Conservation (phyloP, 495 filamentous ascomycete species). For the Niebla homalea region DNA sequence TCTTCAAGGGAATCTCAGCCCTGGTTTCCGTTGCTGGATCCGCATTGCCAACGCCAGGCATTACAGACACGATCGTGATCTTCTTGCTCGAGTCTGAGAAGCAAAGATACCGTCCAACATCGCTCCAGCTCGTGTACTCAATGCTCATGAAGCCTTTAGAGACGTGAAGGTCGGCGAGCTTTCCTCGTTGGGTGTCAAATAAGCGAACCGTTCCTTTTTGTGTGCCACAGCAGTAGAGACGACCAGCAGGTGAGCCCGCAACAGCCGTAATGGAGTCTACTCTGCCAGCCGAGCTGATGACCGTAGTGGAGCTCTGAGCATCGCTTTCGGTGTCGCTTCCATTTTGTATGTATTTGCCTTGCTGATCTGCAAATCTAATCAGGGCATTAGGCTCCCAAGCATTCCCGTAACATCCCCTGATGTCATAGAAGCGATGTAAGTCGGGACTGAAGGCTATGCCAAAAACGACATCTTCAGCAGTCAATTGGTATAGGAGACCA, state of each 20-base stretch:
- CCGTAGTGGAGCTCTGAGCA: slow-evolving; percentile 5
- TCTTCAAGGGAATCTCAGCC: slow-evolving; percentile 7
- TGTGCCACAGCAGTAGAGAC: slow-evolving; percentile 18
- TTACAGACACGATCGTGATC: slow-evolving; percentile 10
- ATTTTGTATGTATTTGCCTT: slow-evolving; percentile 8
- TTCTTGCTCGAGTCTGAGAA: slow-evolving; percentile 16
- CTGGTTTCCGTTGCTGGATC: slow-evolving; percentile 6
- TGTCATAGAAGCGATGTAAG: slow-evolving; percentile 19
- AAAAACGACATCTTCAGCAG: slow-evolving; percentile 10
- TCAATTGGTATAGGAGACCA: slow-evolving; percentile 14
- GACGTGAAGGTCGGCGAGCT: slow-evolving; percentile 7
- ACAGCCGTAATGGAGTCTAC: slow-evolving; percentile 16
- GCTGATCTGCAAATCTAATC: slow-evolving; percentile 16
- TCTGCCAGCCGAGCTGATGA: slow-evolving; percentile 1
- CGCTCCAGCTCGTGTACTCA: slow-evolving; percentile 18
- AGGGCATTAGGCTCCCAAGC: slow-evolving; percentile 20
- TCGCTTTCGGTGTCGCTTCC: slow-evolving; percentile 12
- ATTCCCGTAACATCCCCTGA: slow-evolving; percentile 18
- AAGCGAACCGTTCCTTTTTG: slow-evolving; percentile 12
- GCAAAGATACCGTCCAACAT: slow-evolving; percentile 14
- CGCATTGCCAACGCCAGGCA: not conserved
- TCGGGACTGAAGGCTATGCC: slow-evolving; percentile 20
- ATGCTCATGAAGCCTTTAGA: slow-evolving; percentile 13
- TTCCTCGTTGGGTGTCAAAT: slow-evolving; percentile 12
- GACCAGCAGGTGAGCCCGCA: slow-evolving; percentile 10